Evolutionary conservation across 2,329 filamentous ascomycete species (phyloP).

Genomic region (Chalaropsis thielavioides): DNA sequence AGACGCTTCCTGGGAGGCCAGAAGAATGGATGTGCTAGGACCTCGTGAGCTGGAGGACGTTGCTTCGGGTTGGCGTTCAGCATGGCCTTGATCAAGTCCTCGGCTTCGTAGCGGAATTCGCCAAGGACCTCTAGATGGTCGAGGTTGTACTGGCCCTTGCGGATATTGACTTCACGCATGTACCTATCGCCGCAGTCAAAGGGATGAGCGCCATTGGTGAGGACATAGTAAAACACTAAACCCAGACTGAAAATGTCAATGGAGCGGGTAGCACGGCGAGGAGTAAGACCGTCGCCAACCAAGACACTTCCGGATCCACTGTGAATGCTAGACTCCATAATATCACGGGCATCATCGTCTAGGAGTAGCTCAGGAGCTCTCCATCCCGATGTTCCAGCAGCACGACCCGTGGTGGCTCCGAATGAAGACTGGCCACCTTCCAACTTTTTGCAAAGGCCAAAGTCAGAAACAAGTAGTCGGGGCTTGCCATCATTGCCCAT

Average conservation of each 20-base stretch:
- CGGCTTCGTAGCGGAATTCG: slow-evolving; percentile 72
- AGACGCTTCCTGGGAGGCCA: slow-evolving; percentile 83
- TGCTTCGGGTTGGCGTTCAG: slow-evolving; percentile 38
- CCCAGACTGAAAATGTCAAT: slow-evolving; percentile 97
- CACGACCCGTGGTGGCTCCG: slow-evolving; percentile 83
- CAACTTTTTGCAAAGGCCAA: slow-evolving; percentile 92
- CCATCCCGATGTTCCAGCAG: slow-evolving; percentile 89
- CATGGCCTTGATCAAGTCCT: slow-evolving; percentile 78
- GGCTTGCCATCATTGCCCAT: slow-evolving; percentile 55
- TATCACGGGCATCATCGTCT: slow-evolving; percentile 49
- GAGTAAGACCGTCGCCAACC: slow-evolving; percentile 29
- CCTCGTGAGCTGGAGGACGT: slow-evolving; percentile 58
- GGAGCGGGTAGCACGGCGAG: slow-evolving; percentile 74
- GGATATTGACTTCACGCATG: slow-evolving; percentile 94
- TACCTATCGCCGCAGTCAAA: slow-evolving; percentile 90
- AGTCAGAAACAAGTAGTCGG: slow-evolving; percentile 90
- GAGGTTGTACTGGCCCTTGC: slow-evolving; percentile 69
- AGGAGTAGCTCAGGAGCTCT: slow-evolving; percentile 85
- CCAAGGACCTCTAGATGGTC: slow-evolving; percentile 59
- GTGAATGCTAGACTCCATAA: slow-evolving; percentile 17
- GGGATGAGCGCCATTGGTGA: slow-evolving; percentile 81
- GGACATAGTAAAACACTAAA: slow-evolving; percentile 97
- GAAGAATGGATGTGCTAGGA: slow-evolving; percentile 93
- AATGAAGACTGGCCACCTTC: slow-evolving; percentile 91
- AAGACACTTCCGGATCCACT: slow-evolving; percentile 47